Base-by-base conservation (phyloP, 495 filamentous ascomycete species). In the Niebla homalea region DNA sequence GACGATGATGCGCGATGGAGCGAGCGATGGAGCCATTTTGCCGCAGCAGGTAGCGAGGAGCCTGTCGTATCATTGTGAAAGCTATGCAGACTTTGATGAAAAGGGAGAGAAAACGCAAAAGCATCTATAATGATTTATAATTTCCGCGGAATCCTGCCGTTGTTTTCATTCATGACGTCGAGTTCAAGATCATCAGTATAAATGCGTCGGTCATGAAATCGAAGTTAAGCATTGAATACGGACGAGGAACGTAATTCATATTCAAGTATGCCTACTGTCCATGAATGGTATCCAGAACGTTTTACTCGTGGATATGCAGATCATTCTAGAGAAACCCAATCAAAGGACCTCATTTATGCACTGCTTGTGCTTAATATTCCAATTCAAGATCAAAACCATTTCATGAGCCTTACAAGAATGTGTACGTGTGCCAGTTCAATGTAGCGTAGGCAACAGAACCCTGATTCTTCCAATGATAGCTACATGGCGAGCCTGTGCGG, bases 361-460 rank as follows among this genome's bases (percentile, higher is more conserved):
- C 66, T 89, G 20, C 56, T 89, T 23, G 62, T 87, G 12, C 70
- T 89, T 36, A 86, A 92, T 59, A 80, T 86, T 54, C 81, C 83
- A 36, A 77, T 89, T 46, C 71, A 72, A 3, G 64, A 75, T 20
- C 20, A 21, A 15, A 20, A 47, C n/a, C 25, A 26, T 21, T 42
- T 50, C n/a, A 19, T 36, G 14, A 36, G n/a, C 35, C 38, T 42
- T 7, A 6, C 4, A 15, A 42, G 62, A 69, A 65, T 56, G 57
- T 41, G 54, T 65, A 65, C 61, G 69, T 73, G 50, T 58, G 26
- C 67, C 69, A 20, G 60, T 86, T 83, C 84, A 61, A 46, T 67
- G 59, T 47, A 37, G 41, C 32, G 36, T 21, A 5, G 18, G n/a
- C n/a, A 19, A 18, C 25, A 36, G 26, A 48, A 11, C 14, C 26